Conservation (phyloP, 1,284 basidiomycete genomes). For the Testicularia cyperi region DNA sequence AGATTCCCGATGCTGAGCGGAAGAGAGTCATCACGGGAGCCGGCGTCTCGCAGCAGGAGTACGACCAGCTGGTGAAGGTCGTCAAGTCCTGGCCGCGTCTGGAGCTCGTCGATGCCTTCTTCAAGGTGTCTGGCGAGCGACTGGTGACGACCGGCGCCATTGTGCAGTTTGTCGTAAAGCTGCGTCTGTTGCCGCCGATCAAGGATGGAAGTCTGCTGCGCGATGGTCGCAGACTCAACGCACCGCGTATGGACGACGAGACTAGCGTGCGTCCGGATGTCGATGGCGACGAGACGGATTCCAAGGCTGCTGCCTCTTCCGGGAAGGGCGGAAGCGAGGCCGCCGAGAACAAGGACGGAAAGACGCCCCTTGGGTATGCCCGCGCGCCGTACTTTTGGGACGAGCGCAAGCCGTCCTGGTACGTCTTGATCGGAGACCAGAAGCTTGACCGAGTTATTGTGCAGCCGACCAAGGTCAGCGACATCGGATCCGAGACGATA, state of each 20-base stretch:
- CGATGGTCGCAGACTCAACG: conserved; percentile 43
- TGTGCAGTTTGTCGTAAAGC: conserved; percentile 81
- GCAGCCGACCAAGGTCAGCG: conserved; percentile 76
- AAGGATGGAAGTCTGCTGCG: conserved; percentile 47
- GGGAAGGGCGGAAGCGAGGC: conserved; percentile 2
- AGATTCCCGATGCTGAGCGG: conserved; percentile 63
- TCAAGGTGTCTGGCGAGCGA: conserved; percentile 83
- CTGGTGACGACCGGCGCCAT: conserved; percentile 85
- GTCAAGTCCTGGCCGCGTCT: conserved; percentile 75
- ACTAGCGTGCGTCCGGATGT: conserved; percentile 51
- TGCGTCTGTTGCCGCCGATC: conserved; percentile 69
- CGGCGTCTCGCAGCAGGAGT: conserved; percentile 53
- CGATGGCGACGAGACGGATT: conserved; percentile 27
- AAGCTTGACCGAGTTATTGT: conserved; percentile 87
- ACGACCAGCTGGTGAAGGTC: conserved; percentile 70
- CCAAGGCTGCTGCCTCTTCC: conserved; percentile 1
- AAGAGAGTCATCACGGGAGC: conserved; percentile 41
- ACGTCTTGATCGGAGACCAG: conserved; percentile 76
- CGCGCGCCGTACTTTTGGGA: conserved; percentile 81
- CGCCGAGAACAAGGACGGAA: conserved; percentile 59
- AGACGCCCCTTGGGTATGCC: conserved; percentile 67
- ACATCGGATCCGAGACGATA: conserved; percentile 68
- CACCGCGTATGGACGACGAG: conserved; percentile 60
- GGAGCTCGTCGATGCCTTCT: conserved; percentile 79
- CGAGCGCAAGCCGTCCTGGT: conserved; percentile 61